A percentile compares a stretch with the other conserved stretches of the same genome.
phyloP scores from a whole-genome alignment of 441 rosid species.

The Flueggea neowawraea region DNA sequence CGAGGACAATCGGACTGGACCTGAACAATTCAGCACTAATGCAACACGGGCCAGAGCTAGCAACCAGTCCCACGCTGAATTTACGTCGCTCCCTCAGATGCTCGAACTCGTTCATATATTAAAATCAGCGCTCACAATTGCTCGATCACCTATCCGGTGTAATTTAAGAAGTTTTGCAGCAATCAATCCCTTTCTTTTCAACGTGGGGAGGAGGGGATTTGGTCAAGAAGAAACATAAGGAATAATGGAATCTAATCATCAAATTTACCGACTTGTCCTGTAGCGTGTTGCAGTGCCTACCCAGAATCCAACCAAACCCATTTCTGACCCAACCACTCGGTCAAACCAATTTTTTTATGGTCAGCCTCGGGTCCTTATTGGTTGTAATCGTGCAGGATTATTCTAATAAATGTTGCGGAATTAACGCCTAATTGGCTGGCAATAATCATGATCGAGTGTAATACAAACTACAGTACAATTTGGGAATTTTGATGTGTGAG shows the following conservation, averaged over 20 bases:
- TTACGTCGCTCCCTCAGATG: too few relatives aligned
- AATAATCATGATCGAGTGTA: slow-evolving; percentile 1
- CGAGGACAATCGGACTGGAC: too few relatives aligned
- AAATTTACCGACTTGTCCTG: slow-evolving; percentile 42
- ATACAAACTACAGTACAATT: not conserved
- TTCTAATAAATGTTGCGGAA: slow-evolving; percentile 13
- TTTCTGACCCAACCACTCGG: slow-evolving; percentile 14
- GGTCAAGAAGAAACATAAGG: slow-evolving; percentile 35
- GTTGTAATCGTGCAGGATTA: slow-evolving; percentile 29
- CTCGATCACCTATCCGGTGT: too few relatives aligned
- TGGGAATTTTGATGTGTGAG: not conserved
- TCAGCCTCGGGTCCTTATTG: slow-evolving; percentile 14
- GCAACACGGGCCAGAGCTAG: too few relatives aligned
- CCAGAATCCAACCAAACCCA: not conserved
- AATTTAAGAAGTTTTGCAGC: too few relatives aligned
- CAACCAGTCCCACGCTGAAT: too few relatives aligned
- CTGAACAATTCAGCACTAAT: too few relatives aligned
- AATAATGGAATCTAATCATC: slow-evolving; percentile 63
- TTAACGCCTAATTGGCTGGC: slow-evolving; percentile 16
- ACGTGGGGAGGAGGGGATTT: slow-evolving; percentile 8
- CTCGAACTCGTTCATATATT: too few relatives aligned
- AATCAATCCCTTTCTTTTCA: slow-evolving; percentile 22
- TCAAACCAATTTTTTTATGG: slow-evolving; percentile 30
- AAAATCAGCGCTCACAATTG: too few relatives aligned
- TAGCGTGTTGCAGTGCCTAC: not conserved